A percentile compares a stretch with the other conserved stretches of the same genome.
phyloP scores from a whole-genome alignment of 192 early-diverging fungal species.

The Gaertneriomyces semiglobifer region DNA sequence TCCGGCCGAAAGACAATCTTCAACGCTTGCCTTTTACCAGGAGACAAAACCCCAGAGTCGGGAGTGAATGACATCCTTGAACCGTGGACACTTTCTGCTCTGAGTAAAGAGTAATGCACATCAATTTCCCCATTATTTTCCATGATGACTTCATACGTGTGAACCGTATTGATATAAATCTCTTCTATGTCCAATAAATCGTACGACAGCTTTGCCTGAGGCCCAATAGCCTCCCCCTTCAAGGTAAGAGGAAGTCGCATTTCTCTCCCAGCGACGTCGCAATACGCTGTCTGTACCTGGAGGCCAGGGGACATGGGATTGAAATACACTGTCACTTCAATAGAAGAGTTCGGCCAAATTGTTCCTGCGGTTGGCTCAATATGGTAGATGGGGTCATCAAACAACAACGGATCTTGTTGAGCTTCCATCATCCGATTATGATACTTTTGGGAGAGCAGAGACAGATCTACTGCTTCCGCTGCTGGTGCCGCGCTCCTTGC shows the following conservation, averaged over 20 bases:
- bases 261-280: slow-evolving; percentile 56
- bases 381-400: slow-evolving; percentile 39
- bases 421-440: slow-evolving; percentile 39
- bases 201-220: slow-evolving; percentile 54
- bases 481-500: neutral
- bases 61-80: slow-evolving; percentile 51
- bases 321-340: slow-evolving; percentile 51
- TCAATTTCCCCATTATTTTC: slow-evolving; percentile 58
- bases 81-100: slow-evolving; percentile 36
- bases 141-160: slow-evolving; percentile 50
- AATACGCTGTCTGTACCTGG: slow-evolving; percentile 38
- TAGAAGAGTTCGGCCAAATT: slow-evolving; percentile 53
- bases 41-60: slow-evolving; percentile 36
- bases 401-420: slow-evolving; percentile 39
- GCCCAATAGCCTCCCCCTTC: slow-evolving; percentile 55
- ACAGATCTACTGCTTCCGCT: slow-evolving; percentile 9
- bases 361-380: slow-evolving; percentile 45
- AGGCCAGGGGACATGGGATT: slow-evolving; percentile 39
- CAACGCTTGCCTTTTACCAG: slow-evolving; percentile 44
- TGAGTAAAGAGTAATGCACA: slow-evolving; percentile 29
- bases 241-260: slow-evolving; percentile 48
- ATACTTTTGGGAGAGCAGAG: slow-evolving; percentile 29
- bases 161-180: slow-evolving; percentile 54
- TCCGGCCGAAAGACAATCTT: slow-evolving; percentile 43
- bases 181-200: slow-evolving; percentile 49